phyloP scores from a whole-genome alignment of 2,329 filamentous ascomycete genomes.

The Immersiporthe knoxdaviesiana region DNA sequence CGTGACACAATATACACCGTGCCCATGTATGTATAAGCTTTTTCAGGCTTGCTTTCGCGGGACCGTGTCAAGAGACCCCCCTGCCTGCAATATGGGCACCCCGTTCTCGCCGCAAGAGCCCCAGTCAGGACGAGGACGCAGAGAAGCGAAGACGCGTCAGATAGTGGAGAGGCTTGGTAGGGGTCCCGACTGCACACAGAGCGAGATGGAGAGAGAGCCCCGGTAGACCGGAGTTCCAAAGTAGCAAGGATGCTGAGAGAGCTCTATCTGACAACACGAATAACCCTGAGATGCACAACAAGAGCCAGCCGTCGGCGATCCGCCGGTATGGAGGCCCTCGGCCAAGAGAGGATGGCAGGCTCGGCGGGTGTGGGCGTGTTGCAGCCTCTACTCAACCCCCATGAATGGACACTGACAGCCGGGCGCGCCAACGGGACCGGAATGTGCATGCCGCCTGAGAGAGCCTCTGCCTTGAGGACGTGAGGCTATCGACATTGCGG shows the following conservation, averaged over 20 bases:
- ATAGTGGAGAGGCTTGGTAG: neutral
- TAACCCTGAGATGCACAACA: neutral
- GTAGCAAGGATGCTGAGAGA: neutral
- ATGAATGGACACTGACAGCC: neutral
- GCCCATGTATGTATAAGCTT: neutral
- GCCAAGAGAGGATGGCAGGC: neutral
- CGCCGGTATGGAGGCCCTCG: neutral
- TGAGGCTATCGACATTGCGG: neutral
- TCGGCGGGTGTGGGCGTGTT: neutral
- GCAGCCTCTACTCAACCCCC: neutral
- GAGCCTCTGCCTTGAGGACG: neutral
- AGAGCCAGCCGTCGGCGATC: neutral
- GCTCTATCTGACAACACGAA: neutral
- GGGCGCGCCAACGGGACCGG: neutral
- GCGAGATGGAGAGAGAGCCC: too few species aligned
- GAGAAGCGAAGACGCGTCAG: neutral
- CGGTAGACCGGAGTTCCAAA: too few species aligned
- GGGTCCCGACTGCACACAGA: neutral
- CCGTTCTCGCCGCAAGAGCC: neutral
- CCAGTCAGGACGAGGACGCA: neutral
- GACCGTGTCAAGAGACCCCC: neutral
- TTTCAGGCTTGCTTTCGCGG: neutral
- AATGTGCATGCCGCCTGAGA: neutral
- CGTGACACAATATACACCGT: neutral
- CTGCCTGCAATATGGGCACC: neutral